Evolutionary conservation across 495 filamentous ascomycete genomes (phyloP), one percentile per base, ranked within the genome.

Genomic region (Lophiostoma macrostomum): DNA sequence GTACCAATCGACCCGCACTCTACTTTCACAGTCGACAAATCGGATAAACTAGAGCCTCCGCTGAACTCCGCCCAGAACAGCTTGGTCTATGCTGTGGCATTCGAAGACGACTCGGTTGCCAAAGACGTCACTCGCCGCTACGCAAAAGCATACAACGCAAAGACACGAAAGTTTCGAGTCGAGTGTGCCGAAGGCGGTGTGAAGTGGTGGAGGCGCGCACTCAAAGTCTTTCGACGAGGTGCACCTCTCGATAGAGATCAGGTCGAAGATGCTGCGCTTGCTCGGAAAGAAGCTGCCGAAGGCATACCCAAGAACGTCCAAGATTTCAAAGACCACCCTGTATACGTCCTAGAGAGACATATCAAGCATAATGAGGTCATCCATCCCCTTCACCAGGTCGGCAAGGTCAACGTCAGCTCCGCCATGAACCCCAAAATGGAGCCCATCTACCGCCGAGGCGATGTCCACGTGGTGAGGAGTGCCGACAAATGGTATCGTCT

Each of bases 311-410:
- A 82, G 36, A 95, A 90, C 58, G 80, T 96, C 14, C 80, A 83
- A 36, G 91, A 97, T 62, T 94, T 96, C 70, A 96, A 95, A 65
- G 83, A 87, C 60, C 93, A 99, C 68, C 94, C 94, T 0, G 70
- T 88, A 37, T 96, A 91, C 62, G 90, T 87, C 1, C 76, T 99
- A 0, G 86, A 95, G 59, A 76, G 94, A 36, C 90, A 97, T 71
- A 70, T 99, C n/a, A 82, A 80, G 40, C 76, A 83, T 16, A 83
- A 93, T 60, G 87, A 99, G 69, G 83, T 90, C 10, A 76, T 93
- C 11, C 76, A 82, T 36, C 86, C 82, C 0, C 87, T 82, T 36
- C 74, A 80, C 7, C 71, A 78, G n/a, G 82, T 84, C 37, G 91
- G 93, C 11, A 90, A 85, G 38, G 79, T 96, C 11, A 79, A 82